These are phyloP conservation scores for Zoysia japonica DNA, from an alignment of 176 grass and related monocot species.

Conservation along the genomic window DNA sequence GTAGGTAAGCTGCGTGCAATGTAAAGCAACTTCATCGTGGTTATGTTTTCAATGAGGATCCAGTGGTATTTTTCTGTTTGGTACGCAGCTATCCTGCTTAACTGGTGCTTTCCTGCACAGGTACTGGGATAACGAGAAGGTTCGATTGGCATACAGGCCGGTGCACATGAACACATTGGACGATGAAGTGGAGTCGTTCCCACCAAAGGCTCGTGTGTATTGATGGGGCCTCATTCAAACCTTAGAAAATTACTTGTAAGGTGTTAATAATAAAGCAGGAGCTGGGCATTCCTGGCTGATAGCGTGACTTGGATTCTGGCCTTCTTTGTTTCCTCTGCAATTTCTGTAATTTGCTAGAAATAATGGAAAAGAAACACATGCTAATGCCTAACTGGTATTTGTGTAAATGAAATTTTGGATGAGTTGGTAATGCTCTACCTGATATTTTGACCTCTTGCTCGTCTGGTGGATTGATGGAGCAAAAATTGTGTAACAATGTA, in stretches of 20 bases:
- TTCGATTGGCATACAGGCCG: conserved; percentile 72
- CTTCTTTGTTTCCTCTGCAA: neutral
- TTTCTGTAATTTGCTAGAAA: conserved; percentile 35
- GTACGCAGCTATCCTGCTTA: neutral
- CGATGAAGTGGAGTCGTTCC: conserved; percentile 72
- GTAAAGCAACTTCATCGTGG: neutral
- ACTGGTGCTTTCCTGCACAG: conserved; percentile 36
- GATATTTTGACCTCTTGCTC: neutral
- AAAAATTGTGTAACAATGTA: neutral
- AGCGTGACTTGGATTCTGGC: neutral
- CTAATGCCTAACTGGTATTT: conserved; percentile 12
- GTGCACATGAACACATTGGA: conserved; percentile 93
- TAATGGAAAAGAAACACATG: conserved; percentile 20
- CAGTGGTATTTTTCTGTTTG: neutral
- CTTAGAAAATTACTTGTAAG: conserved; percentile 21
- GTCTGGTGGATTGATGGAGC: neutral
- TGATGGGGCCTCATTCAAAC: conserved; percentile 19
- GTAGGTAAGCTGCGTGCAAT: neutral
- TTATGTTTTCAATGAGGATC: neutral
- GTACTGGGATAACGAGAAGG: conserved; percentile 85
- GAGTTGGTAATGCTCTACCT: neutral
- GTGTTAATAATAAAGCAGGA: conserved; percentile 49
- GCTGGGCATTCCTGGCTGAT: conserved; percentile 34
- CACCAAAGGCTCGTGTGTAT: conserved; percentile 83
- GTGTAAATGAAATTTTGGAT: conserved; percentile 39